Conservation (phyloP, 108 stramenopile genomes). For the Cyclostephanos invisitatus region DNA sequence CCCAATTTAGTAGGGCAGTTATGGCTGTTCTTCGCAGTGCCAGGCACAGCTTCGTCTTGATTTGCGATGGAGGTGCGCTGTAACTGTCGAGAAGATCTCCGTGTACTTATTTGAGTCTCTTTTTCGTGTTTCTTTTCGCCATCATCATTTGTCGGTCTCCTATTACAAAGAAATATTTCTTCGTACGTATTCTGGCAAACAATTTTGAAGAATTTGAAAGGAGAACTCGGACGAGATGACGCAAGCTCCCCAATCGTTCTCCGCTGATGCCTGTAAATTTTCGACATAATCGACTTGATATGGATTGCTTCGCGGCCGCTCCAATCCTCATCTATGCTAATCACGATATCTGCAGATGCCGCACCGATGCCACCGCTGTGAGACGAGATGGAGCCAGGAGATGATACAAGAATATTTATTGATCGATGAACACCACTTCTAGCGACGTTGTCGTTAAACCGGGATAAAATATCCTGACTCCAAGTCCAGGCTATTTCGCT, state of each 20-base stretch:
- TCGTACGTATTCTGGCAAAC: slow-evolving; percentile 64
- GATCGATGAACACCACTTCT: slow-evolving; percentile 10
- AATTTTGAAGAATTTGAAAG: slow-evolving; percentile 60
- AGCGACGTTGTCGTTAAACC: slow-evolving; percentile 43
- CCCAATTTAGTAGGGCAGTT: slow-evolving; percentile 7
- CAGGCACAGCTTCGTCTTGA: slow-evolving; percentile 17
- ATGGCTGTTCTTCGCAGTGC: slow-evolving; percentile 14
- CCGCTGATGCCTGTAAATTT: slow-evolving; percentile 24
- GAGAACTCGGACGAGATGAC: background rate
- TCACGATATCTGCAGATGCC: slow-evolving; percentile 62
- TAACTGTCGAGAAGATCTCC: slow-evolving; percentile 33
- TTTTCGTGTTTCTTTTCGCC: background rate
- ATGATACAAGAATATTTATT: slow-evolving; percentile 64
- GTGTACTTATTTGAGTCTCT: slow-evolving; percentile 6
- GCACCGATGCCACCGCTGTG: slow-evolving; percentile 63
- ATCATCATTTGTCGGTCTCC: slow-evolving; percentile 3
- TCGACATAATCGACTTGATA: slow-evolving; percentile 43
- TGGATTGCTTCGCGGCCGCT: slow-evolving; percentile 62
- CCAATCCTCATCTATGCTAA: slow-evolving; percentile 88
- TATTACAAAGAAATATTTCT: slow-evolving; percentile 46
- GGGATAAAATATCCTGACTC: slow-evolving; percentile 54
- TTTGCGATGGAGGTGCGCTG: slow-evolving; percentile 29
- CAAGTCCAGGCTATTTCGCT: slow-evolving; percentile 49
- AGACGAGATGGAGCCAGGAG: slow-evolving; percentile 56
- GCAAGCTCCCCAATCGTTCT: background rate